These are phyloP conservation scores for Magnolia sinica DNA, from an alignment of 164 flowering plant species.

Conservation along the genomic window DNA sequence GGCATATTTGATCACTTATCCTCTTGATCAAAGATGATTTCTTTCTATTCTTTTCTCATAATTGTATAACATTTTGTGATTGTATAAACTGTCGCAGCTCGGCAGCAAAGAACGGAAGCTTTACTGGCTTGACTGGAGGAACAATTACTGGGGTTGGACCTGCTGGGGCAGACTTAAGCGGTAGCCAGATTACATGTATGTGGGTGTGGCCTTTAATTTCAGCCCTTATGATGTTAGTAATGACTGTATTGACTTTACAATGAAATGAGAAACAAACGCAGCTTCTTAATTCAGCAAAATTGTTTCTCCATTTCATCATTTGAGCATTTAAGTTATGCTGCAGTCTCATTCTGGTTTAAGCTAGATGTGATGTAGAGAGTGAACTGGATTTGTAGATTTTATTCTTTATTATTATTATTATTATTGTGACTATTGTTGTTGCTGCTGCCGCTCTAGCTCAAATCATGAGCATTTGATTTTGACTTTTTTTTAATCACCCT, in stretches of 20 bases:
- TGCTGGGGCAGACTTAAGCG: conserved; percentile 13
- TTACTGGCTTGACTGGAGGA: conserved; percentile 19
- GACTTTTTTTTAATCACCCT: no score
- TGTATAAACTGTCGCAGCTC: conserved; percentile 23
- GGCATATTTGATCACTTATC: no score
- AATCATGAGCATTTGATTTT: no score
- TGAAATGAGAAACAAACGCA: neutral
- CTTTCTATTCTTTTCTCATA: neutral
- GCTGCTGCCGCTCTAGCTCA: no score
- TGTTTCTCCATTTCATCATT: no score
- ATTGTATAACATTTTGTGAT: neutral
- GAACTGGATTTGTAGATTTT: no score
- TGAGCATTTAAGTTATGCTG: no score
- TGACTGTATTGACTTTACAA: neutral
- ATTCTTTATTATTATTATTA: no score
- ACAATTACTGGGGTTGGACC: neutral
- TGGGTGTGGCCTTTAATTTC: neutral
- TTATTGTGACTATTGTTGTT: no score
- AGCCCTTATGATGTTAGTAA: neutral
- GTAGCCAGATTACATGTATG: conserved; percentile 1
- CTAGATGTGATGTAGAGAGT: no score
- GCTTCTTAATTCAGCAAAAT: neutral
- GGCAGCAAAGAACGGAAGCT: conserved; percentile 31
- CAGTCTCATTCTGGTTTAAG: no score
- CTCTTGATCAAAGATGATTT: no score